A percentile compares a stretch with the other conserved stretches of the same genome.
phyloP scores from a whole-genome alignment of 1,284 basidiomycete genomes.

The Erythrobasidium hasegawianum region DNA sequence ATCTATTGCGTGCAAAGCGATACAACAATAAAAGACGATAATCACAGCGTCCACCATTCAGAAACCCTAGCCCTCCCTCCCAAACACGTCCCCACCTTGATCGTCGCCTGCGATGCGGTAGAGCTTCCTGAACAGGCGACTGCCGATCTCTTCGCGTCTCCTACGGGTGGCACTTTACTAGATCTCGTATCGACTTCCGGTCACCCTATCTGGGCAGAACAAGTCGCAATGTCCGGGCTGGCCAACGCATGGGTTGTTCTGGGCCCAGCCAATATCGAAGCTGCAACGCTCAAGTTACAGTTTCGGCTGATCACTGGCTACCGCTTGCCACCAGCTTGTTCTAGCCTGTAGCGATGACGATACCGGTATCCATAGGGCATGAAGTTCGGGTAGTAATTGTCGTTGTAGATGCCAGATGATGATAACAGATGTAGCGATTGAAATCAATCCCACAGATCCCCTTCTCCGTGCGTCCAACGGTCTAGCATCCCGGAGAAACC shows the following conservation, averaged over 20 bases:
- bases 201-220: background rate
- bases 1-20: slow-evolving; percentile 17
- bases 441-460: background rate
- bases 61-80: background rate
- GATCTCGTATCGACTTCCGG: background rate
- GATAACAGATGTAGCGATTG: too few relatives aligned
- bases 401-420: too few relatives aligned
- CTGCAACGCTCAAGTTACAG: background rate
- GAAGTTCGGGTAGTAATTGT: background rate
- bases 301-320: background rate
- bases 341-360: background rate
- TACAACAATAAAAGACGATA: background rate
- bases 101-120: slow-evolving; percentile 6
- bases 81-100: slow-evolving; percentile 5
- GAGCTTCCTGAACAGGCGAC: background rate
- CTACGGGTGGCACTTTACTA: slow-evolving; percentile 26
- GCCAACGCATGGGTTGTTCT: background rate
- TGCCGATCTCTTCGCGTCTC: background rate
- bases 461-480: slow-evolving; percentile 30
- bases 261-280: background rate
- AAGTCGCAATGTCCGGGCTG: background rate
- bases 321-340: background rate
- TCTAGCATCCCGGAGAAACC: slow-evolving; percentile 22
- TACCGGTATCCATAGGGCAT: too few relatives aligned
- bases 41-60: background rate